phyloP scores from a whole-genome alignment of 2,329 filamentous ascomycete species.

The Fusarium brachygibbosum region DNA sequence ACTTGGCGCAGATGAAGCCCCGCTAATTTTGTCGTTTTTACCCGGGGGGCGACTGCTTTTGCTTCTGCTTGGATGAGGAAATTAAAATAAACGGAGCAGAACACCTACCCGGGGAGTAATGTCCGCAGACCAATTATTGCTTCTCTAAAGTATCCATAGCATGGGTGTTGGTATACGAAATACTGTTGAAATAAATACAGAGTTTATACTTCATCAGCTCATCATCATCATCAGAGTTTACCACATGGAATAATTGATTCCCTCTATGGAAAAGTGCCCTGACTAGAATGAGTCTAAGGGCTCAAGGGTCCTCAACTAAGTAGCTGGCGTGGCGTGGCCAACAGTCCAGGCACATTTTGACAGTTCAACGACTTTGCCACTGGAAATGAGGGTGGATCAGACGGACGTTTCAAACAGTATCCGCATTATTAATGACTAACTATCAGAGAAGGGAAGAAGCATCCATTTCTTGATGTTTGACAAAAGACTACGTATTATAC shows the following conservation, averaged over 20 bases:
- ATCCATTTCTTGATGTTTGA: no score
- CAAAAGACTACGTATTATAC: no score
- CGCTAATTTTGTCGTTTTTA: slow-evolving; percentile 18
- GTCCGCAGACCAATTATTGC: slow-evolving; percentile 5
- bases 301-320: background rate
- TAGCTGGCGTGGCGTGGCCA: background rate
- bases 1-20: slow-evolving; percentile 27
- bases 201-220: slow-evolving; percentile 7
- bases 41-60: slow-evolving; percentile 3
- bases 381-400: slow-evolving; percentile 16
- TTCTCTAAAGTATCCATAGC: background rate
- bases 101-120: slow-evolving; percentile 22
- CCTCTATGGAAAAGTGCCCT: slow-evolving; percentile 21
- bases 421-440: background rate
- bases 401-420: slow-evolving; percentile 20
- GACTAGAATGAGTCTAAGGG: slow-evolving; percentile 21
- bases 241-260: background rate
- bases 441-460: no score
- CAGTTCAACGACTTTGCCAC: slow-evolving; percentile 24
- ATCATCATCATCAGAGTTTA: background rate
- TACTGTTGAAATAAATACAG: background rate
- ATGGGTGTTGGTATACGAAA: background rate
- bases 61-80: slow-evolving; percentile 23
- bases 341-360: slow-evolving; percentile 13
- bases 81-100: slow-evolving; percentile 37